Percentiles rank a stretch among this genome's conserved stretches.
Conservation (phyloP, 306 rosid species). For the Castanospermum australe region DNA sequence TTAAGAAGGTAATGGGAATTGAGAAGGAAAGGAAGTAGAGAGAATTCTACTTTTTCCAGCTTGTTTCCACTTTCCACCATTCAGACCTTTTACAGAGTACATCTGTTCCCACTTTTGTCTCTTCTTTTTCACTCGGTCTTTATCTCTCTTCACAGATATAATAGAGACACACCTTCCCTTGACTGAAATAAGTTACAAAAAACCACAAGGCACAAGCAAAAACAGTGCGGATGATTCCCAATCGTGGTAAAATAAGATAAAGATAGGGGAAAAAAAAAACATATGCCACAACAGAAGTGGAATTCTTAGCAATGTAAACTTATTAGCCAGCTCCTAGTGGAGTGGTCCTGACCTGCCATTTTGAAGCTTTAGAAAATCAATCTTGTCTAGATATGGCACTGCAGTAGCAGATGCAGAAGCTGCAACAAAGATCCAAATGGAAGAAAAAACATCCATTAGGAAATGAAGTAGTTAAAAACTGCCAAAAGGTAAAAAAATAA, state of each 20-base stretch:
- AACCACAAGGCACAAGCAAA: background rate
- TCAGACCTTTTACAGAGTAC: background rate
- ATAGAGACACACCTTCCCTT: background rate
- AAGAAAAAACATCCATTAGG: slow-evolving; percentile 18
- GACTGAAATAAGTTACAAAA: background rate
- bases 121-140: background rate
- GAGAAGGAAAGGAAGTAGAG: background rate
- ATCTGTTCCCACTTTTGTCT: background rate
- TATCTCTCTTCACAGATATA: background rate
- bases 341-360: slow-evolving; percentile 73
- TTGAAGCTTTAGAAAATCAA: slow-evolving; percentile 79
- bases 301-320: background rate
- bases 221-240: background rate
- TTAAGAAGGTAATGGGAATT: background rate
- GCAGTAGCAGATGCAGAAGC: slow-evolving; percentile 65
- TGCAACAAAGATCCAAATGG: slow-evolving; percentile 45
- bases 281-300: background rate
- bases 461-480: background rate
- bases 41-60: background rate
- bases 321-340: background rate
- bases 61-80: slow-evolving; percentile 14
- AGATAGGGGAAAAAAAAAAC: background rate
- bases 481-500: background rate
- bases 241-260: background rate
- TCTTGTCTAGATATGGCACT: slow-evolving; percentile 60